Evolutionary conservation across 768 basidiomycete species (phyloP), one percentile per base, ranked within the genome.

Genomic region (Phlegmacium glaucopus): DNA sequence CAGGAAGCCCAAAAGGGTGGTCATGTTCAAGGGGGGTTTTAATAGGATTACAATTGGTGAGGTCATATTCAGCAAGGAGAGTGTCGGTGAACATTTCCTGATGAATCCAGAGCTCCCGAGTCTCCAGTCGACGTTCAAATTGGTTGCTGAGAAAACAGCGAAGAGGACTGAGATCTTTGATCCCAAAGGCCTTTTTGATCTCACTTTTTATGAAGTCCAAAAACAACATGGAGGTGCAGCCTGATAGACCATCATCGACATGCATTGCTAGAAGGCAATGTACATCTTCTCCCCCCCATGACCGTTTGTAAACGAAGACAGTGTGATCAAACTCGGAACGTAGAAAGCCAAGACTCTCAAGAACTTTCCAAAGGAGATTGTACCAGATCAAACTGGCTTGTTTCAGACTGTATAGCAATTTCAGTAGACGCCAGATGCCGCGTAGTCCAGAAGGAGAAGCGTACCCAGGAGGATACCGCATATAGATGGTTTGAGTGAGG

Each of bases 81-180:
- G 30, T 16, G 8, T 27, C 37, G 10, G 42, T 47, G 29, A 39
- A 51, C 6, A 29, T 12, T 11, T 51, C 30, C n/a, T 54, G 53
- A n/a, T 47, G 44, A 16, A 54, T 32, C 46, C 49, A 51, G 1
- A 54, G 34, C n/a, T 45, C 34, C 13, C 42, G 22, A 8, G 25
- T 34, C 2, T 5, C n/a, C 4, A 44, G 45, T 17, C 51, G 32
- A 6, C 45, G 29, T 7, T 48, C 41, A 11, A 52, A 48, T 25
- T 52, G 50, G 5, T 63, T 50, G 6, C 60, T 58, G 1, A 65
- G 45, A 15, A 67, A 48, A 32, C 45, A 51, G 30, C 50, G 38
- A 10, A 66, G 39, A 9, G 58, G 45, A 1, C 66, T 60, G 5
- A 64, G 44, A 36, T 67, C 59, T 1, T 56, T 58, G 17, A 68